Conservation (phyloP, 1,284 basidiomycete species). For the Fomitopsis schrenkii region DNA sequence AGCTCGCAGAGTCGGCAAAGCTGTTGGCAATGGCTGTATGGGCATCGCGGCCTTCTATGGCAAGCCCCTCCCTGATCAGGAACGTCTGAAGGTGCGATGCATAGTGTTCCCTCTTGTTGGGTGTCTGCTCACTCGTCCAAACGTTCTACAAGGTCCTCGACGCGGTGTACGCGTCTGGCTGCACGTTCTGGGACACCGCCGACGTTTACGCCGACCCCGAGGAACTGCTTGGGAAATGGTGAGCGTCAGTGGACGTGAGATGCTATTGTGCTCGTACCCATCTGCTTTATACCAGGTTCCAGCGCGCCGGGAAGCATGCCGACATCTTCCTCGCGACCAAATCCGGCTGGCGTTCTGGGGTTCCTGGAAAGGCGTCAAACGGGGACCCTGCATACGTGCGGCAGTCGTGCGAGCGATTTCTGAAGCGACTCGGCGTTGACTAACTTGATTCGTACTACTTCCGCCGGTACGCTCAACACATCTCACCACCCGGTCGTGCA, state of each 20-base stretch:
- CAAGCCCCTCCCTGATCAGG: slow-evolving; percentile 21
- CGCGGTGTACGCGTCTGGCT: background rate
- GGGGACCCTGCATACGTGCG: slow-evolving; percentile 34
- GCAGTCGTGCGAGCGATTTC: slow-evolving; percentile 31
- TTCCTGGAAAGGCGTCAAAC: slow-evolving; percentile 16
- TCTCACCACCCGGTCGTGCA: background rate
- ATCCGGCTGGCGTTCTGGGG: slow-evolving; percentile 33
- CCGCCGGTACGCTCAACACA: slow-evolving; percentile 28
- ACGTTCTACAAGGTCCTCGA: background rate
- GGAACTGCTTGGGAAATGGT: slow-evolving; percentile 29
- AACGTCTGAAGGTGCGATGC: background rate
- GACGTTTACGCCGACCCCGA: slow-evolving; percentile 14
- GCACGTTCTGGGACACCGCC: background rate
- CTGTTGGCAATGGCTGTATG: slow-evolving; percentile 27
- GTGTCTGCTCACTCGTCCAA: background rate
- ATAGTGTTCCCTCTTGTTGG: too few relatives aligned
- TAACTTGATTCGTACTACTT: slow-evolving; percentile 45
- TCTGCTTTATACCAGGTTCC: slow-evolving; percentile 19
- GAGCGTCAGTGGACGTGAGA: background rate
- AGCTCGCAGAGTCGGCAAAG: slow-evolving; percentile 16
- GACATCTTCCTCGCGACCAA: slow-evolving; percentile 49
- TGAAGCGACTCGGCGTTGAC: slow-evolving; percentile 39
- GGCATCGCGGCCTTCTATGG: slow-evolving; percentile 23
- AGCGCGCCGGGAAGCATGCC: slow-evolving; percentile 30
- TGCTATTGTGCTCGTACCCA: too few relatives aligned